Evolutionary conservation across 169 alveolate species (phyloP).

Genomic region (Toxoplasma gondii): DNA sequence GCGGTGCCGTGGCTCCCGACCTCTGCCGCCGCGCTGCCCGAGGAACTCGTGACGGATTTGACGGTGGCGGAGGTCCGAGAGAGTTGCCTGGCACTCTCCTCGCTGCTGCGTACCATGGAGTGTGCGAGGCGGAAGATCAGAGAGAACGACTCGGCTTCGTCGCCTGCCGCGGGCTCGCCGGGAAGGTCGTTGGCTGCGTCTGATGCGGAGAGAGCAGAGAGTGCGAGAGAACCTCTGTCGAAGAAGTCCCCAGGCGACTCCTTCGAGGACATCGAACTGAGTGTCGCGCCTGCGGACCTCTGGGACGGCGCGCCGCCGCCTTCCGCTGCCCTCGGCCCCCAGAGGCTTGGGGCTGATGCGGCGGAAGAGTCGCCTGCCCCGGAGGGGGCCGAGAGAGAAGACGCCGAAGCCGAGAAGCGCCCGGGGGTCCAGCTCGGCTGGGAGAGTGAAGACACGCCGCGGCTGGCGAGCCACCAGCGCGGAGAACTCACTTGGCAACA

Average conservation of each 20-base stretch:
- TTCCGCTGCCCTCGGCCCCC: background rate
- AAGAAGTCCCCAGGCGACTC: background rate
- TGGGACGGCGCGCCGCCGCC: too few relatives aligned
- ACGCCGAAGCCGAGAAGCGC: background rate
- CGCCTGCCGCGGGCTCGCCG: background rate
- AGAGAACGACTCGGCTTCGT: background rate
- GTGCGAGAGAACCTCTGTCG: background rate
- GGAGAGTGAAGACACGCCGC: background rate
- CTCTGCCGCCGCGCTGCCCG: background rate
- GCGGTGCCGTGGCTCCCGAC: background rate
- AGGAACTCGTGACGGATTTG: background rate
- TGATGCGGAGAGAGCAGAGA: background rate
- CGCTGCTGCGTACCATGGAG: background rate
- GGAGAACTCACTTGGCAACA: conserved; percentile 17
- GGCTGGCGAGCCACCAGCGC: background rate
- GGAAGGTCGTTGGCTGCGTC: background rate
- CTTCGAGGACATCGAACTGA: background rate
- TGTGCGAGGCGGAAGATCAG: background rate
- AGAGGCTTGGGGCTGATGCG: background rate
- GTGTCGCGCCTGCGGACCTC: background rate
- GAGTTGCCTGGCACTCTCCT: background rate
- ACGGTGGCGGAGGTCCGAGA: background rate
- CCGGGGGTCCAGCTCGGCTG: background rate
- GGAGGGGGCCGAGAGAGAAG: background rate
- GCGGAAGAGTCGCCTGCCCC: background rate